These are phyloP conservation scores for Cadophora gregata DNA, from an alignment of 2,329 filamentous ascomycete genomes.

Conservation along the genomic window DNA sequence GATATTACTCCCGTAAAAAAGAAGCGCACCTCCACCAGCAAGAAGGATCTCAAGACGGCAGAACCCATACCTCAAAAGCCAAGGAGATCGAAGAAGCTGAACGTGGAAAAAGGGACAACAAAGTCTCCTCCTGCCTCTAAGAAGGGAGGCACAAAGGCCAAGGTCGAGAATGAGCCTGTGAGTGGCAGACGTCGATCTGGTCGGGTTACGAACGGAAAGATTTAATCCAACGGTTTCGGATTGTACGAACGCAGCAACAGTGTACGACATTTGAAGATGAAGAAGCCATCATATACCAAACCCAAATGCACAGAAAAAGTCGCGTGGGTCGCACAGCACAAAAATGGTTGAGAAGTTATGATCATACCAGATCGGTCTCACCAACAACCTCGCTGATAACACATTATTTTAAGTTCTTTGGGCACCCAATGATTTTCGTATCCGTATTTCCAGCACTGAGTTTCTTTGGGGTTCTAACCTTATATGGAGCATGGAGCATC, in stretches of 20 bases:
- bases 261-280: conserved; percentile 10
- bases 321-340: not conserved
- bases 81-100: conserved; percentile 16
- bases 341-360: not conserved
- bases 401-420: not conserved
- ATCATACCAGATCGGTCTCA: not conserved
- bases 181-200: conserved; percentile 26
- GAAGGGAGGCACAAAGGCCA: conserved; percentile 19
- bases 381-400: not conserved
- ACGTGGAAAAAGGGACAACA: not conserved
- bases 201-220: conserved; percentile 20
- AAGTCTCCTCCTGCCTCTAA: not conserved
- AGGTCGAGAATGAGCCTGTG: conserved; percentile 7
- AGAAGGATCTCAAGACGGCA: not conserved
- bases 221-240: not conserved
- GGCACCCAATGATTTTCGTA: not conserved
- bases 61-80: not conserved
- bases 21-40: not conserved
- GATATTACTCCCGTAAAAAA: not conserved
- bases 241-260: not conserved
- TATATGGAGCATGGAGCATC: not conserved
- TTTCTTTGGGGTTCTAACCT: not conserved
- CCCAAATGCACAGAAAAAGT: not conserved
- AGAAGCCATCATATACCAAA: not conserved
- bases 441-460: not conserved